Evolutionary conservation across 2,329 filamentous ascomycete species (phyloP).

Genomic region (Dendryphion nanum): DNA sequence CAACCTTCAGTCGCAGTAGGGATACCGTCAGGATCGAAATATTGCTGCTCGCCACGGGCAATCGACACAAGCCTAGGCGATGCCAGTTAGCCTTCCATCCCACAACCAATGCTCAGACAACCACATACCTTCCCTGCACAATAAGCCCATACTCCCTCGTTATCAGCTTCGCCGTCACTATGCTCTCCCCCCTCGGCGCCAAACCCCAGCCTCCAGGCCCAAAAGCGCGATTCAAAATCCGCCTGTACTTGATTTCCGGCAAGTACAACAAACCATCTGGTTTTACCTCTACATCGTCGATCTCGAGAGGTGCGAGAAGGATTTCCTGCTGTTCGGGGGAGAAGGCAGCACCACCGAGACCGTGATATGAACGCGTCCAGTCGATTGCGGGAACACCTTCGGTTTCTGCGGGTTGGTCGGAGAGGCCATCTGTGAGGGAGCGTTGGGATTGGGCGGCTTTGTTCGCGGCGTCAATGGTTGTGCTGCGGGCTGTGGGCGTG

Average conservation of each 20-base stretch:
- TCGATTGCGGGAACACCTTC: constrained; percentile 60
- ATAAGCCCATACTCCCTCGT: constrained; percentile 94
- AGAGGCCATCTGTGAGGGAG: constrained; percentile 50
- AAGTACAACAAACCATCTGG: constrained; percentile 95
- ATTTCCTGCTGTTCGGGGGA: constrained; percentile 65
- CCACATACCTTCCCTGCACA: constrained; percentile 75
- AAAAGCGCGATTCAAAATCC: constrained; percentile 87
- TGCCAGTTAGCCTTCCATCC: neutral
- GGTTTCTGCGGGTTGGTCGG: constrained; percentile 49
- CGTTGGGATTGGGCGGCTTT: constrained; percentile 29
- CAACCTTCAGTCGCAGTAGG: constrained; percentile 94
- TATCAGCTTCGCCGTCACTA: constrained; percentile 75
- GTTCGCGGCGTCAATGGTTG: constrained; percentile 24
- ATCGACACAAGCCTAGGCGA: constrained; percentile 82
- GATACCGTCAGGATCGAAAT: constrained; percentile 85
- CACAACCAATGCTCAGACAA: neutral
- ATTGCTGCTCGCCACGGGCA: constrained; percentile 90
- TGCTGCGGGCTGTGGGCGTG: constrained; percentile 29
- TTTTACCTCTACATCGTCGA: constrained; percentile 90
- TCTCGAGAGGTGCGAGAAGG: constrained; percentile 65
- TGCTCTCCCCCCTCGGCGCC: constrained; percentile 80
- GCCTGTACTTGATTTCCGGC: constrained; percentile 95
- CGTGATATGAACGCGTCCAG: constrained; percentile 83
- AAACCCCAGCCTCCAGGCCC: constrained; percentile 95
- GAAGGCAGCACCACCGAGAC: constrained; percentile 71